Percentiles rank a stretch among this genome's conserved stretches.
These are phyloP conservation scores for Mortierella polycephala DNA, from an alignment of 371 early-diverging fungal species.

Conservation along the genomic window DNA sequence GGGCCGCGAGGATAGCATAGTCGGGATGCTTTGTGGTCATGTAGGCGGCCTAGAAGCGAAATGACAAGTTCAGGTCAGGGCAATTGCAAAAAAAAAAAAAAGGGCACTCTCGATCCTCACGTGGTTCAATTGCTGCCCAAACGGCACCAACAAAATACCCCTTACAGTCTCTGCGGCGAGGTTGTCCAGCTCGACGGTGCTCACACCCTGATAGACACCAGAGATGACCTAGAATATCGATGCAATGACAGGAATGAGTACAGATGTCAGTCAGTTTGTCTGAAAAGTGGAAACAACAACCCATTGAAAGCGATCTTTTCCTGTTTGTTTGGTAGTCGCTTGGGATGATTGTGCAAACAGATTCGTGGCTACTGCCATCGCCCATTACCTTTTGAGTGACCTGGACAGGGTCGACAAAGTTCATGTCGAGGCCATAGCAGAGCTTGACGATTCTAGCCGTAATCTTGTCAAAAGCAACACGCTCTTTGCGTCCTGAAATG, in stretches of 20 bases:
- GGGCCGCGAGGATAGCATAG: constrained; percentile 98
- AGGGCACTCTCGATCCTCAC: not conserved
- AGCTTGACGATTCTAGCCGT: constrained; percentile 92
- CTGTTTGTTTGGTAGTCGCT: too few species aligned
- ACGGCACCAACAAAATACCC: not conserved
- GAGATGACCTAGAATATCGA: constrained; percentile 79
- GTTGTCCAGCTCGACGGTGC: constrained; percentile 97
- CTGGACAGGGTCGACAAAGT: constrained; percentile 91
- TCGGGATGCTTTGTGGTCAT: constrained; percentile 98
- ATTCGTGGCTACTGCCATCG: too few species aligned
- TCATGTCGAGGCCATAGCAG: constrained; percentile 93
- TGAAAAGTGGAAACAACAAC: not conserved
- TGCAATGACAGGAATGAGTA: not conserved
- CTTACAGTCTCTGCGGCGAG: constrained; percentile 94
- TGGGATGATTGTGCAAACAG: too few species aligned
- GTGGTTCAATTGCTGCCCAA: not conserved
- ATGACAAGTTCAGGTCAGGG: constrained; percentile 8
- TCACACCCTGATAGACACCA: constrained; percentile 97
- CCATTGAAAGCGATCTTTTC: too few species aligned
- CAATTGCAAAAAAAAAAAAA: not conserved
- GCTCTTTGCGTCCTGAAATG: constrained; percentile 83
- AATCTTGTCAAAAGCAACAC: constrained; percentile 97
- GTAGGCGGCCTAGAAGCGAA: constrained; percentile 83
- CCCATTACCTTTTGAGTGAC: constrained; percentile 88
- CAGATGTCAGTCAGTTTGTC: not conserved